Percentiles rank a stretch among this genome's conserved stretches.
Conservation (phyloP, 1,284 basidiomycete genomes). For the Porodaedalea pini region DNA sequence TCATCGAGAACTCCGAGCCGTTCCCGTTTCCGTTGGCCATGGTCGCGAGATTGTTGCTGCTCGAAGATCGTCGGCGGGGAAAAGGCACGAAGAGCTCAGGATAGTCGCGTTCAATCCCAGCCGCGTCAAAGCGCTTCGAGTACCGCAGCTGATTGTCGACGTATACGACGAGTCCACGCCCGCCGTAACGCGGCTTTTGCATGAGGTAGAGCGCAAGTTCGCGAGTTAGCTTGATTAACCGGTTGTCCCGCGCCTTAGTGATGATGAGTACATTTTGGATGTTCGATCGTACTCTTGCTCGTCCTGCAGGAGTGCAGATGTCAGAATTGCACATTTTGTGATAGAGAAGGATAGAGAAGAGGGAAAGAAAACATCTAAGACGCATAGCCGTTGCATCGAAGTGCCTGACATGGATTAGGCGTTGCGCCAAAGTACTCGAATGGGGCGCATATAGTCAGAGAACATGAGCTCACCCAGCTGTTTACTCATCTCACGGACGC, state of each 20-base stretch:
- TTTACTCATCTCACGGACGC: slow-evolving; percentile 98
- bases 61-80: slow-evolving; percentile 69
- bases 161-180: slow-evolving; percentile 84
- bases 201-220: slow-evolving; percentile 95
- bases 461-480: slow-evolving; percentile 74
- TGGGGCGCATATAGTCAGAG: slow-evolving; percentile 14
- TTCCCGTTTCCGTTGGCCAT: slow-evolving; percentile 38
- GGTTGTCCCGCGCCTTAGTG: slow-evolving; percentile 97
- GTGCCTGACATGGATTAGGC: background rate
- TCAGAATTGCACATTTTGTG: background rate
- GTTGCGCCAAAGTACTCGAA: too few species aligned
- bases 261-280: slow-evolving; percentile 95
- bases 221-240: slow-evolving; percentile 91
- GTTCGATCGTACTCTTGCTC: slow-evolving; percentile 86
- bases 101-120: slow-evolving; percentile 80
- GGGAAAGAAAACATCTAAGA: background rate
- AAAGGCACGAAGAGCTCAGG: slow-evolving; percentile 86
- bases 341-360: background rate
- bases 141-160: slow-evolving; percentile 92
- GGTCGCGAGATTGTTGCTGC: slow-evolving; percentile 55
- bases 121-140: slow-evolving; percentile 93
- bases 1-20: slow-evolving; percentile 25
- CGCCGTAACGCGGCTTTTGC: slow-evolving; percentile 64
- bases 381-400: background rate
- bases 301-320: slow-evolving; percentile 48